These are phyloP conservation scores for Fomes fomentarius DNA, from an alignment of 1,284 basidiomycete species.

Conservation along the genomic window DNA sequence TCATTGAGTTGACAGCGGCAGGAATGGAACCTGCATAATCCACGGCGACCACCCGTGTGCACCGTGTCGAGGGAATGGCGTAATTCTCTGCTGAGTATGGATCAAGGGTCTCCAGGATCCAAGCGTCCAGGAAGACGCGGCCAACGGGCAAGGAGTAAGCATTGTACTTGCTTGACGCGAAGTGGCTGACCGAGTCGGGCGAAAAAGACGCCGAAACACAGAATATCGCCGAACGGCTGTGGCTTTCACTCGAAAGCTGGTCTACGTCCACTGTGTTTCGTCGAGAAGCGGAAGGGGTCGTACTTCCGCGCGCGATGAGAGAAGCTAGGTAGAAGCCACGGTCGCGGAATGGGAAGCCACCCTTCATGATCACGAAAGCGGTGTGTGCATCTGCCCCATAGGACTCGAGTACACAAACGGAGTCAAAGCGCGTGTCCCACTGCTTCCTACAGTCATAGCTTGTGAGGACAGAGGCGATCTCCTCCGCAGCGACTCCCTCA, in stretches of 20 bases:
- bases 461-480: constrained; percentile 75
- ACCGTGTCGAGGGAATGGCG: constrained; percentile 92
- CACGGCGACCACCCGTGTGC: constrained; percentile 86
- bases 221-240: constrained; percentile 63
- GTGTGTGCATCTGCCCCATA: constrained; percentile 82
- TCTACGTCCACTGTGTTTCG: constrained; percentile 33
- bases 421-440: constrained; percentile 88
- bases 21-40: constrained; percentile 92
- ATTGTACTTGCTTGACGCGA: constrained; percentile 77
- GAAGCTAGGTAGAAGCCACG: constrained; percentile 86
- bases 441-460: constrained; percentile 74
- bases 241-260: constrained; percentile 29
- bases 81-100: constrained; percentile 96
- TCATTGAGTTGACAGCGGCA: constrained; percentile 84
- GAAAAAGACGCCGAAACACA: constrained; percentile 80
- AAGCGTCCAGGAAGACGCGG: constrained; percentile 88
- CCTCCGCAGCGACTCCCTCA: constrained; percentile 93
- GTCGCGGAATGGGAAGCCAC: constrained; percentile 90
- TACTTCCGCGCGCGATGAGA: constrained; percentile 66
- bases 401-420: constrained; percentile 71
- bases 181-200: constrained; percentile 59
- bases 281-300: constrained; percentile 36
- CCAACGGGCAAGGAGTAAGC: constrained; percentile 77
- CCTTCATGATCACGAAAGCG: constrained; percentile 70
- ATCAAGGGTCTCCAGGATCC: constrained; percentile 96